Evolutionary conservation across 2,329 filamentous ascomycete species (phyloP), one percentile per base, ranked within the genome.

Genomic region (Passalora sequoiae): DNA sequence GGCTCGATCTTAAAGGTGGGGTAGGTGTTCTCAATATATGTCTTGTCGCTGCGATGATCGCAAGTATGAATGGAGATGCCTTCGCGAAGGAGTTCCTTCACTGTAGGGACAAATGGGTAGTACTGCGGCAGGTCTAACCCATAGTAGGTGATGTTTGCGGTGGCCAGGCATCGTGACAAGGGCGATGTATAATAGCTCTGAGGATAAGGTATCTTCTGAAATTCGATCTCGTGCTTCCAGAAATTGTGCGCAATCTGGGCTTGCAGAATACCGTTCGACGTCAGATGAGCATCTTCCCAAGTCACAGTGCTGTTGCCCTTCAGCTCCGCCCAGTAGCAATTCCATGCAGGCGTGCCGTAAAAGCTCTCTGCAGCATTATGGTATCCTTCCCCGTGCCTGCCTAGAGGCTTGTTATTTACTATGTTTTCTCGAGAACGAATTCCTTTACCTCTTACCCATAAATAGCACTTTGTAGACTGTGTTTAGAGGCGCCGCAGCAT

Each of bases 401-500:
- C n/a, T n/a, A n/a, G n/a, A n/a, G n/a, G n/a, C n/a, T n/a, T n/a
- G n/a, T n/a, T n/a, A n/a, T n/a, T n/a, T n/a, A n/a, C n/a, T n/a
- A n/a, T n/a, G n/a, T n/a, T n/a, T n/a, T n/a, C n/a, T n/a, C n/a
- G n/a, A n/a, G n/a, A n/a, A n/a, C n/a, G n/a, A n/a, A n/a, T n/a
- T n/a, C n/a, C n/a, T n/a, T n/a, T n/a, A n/a, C n/a, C n/a, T n/a
- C n/a, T n/a, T n/a, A n/a, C n/a, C 82, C 64, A 86, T 71, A 62
- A 81, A 81, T n/a, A 86, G 60, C 2, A 87, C 72, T 55, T 83
- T 82, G 67, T 84, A 86, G 78, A 45, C 83, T 7, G 75, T 72
- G 37, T 71, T 71, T 6, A 63, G 61, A n/a, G 58, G 58, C 1
- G 66, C 62, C 2, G 71, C 60, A 3, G 60, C 61, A 64, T 85